These are phyloP conservation scores for Rubroboletus pulcherrimus DNA, from an alignment of 768 basidiomycete genomes.

Conservation along the genomic window DNA sequence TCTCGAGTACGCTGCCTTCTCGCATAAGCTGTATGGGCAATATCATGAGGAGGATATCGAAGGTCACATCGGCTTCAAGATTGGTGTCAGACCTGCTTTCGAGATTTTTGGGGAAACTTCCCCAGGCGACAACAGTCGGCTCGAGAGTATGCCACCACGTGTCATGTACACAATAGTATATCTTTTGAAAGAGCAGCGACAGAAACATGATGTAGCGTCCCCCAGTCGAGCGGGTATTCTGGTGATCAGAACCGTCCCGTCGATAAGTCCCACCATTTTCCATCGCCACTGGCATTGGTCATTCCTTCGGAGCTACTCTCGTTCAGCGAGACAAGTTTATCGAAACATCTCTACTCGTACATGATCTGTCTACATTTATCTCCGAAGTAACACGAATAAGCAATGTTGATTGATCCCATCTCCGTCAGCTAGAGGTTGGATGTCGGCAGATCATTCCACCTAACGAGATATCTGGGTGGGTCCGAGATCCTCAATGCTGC, in stretches of 20 bases:
- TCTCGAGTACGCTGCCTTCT: neutral
- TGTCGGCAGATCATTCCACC: conserved; percentile 70
- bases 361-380: neutral
- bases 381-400: neutral
- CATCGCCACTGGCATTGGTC: too few species aligned
- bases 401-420: neutral
- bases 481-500: conserved; percentile 49
- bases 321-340: neutral
- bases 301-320: too few species aligned
- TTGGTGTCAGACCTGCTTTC: neutral
- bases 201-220: neutral
- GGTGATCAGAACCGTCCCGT: too few species aligned
- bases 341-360: neutral
- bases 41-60: neutral
- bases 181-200: neutral
- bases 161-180: neutral
- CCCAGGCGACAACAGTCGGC: neutral
- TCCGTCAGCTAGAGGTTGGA: conserved; percentile 45
- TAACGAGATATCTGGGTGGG: conserved; percentile 62
- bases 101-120: neutral
- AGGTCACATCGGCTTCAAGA: neutral
- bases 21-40: neutral
- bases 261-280: too few species aligned
- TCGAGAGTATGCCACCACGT: neutral
- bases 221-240: too few species aligned